Evolutionary conservation across 192 early-diverging fungal species (phyloP), one percentile per base, ranked within the genome.

Genomic region (Linnemannia elongata): DNA sequence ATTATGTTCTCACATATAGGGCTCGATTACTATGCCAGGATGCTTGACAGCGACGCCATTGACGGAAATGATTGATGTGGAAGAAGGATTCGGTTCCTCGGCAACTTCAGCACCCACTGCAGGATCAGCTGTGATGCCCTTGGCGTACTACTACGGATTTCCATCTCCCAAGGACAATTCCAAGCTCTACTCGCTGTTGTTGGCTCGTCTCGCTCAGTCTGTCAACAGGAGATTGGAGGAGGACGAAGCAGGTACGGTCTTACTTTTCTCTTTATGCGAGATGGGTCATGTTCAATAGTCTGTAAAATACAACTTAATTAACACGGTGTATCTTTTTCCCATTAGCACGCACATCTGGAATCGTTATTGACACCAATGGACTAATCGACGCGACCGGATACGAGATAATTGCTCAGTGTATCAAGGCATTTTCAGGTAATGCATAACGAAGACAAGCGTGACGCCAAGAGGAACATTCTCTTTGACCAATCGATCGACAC

Each of bases 121-220:
- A 45, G 93, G 92, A 55, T 92, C 90, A 17, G 91, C 93, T 0
- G 94, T 93, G 4, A 93, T 94, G 76, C 97, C 99, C 33, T 74
- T 99, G 17, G 95, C 94, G 17, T 97, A 95, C 82, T 99, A 98
- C 88, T 99, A 96, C 89, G 99, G 99, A 44, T 95, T 96, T 76
- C 85, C 94, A 24, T 91, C 90, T 33, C 94, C 95, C 0, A 80
- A 83, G 12, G 96, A 97, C 17, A 99, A 99, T 86, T 77, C 91
- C 41, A 94, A 94, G 78, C 88, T 98, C 72, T 99, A 97, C 82
- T 92, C 91, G 33, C n/a, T 93, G 12, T 85, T 98, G 44, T 87
- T 95, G 0, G 79, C 88, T 18, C 85, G 91, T 68, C 85, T 98
- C 18, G 95, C 97, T 0, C 73, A 72, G 10, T 84, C 94, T 4